Conservation (phyloP, 805 yeast genomes). For the Starmera dryadoides region DNA sequence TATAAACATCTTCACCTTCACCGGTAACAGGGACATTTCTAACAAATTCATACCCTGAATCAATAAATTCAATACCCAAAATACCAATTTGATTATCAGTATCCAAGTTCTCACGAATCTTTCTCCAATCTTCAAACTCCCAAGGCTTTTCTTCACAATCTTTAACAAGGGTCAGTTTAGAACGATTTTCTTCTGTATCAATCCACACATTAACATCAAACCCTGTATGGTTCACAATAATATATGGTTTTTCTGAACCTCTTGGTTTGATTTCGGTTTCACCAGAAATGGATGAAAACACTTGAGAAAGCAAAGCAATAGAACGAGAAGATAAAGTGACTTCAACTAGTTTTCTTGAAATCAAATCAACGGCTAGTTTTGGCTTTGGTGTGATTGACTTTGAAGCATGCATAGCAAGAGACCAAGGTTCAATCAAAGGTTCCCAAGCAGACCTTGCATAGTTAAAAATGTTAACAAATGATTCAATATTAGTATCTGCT, state of each 20-base stretch:
- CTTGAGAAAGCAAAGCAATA: conserved; percentile 67
- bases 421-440: conserved; percentile 86
- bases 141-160: conserved; percentile 57
- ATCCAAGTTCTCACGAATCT: conserved; percentile 70
- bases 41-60: conserved; percentile 47
- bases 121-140: conserved; percentile 94
- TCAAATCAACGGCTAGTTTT: conserved; percentile 54
- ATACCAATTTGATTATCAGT: conserved; percentile 54
- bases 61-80: conserved; percentile 56
- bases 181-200: conserved; percentile 30
- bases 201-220: conserved; percentile 76
- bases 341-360: conserved; percentile 73
- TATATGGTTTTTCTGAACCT: conserved; percentile 78
- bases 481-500: conserved; percentile 57
- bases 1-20: conserved; percentile 78
- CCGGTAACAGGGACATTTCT: conserved; percentile 58
- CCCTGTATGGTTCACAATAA: conserved; percentile 80
- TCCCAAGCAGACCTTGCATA: conserved; percentile 93
- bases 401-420: conserved; percentile 64
- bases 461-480: conserved; percentile 72
- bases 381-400: conserved; percentile 37
- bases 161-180: conserved; percentile 27
- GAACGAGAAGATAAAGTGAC: conserved; percentile 77
- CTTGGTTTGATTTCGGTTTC: conserved; percentile 53
- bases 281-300: conserved; percentile 48